Evolutionary conservation across 1,139 yeast genomes (phyloP).

Genomic region (Arxiozyma bovina): DNA sequence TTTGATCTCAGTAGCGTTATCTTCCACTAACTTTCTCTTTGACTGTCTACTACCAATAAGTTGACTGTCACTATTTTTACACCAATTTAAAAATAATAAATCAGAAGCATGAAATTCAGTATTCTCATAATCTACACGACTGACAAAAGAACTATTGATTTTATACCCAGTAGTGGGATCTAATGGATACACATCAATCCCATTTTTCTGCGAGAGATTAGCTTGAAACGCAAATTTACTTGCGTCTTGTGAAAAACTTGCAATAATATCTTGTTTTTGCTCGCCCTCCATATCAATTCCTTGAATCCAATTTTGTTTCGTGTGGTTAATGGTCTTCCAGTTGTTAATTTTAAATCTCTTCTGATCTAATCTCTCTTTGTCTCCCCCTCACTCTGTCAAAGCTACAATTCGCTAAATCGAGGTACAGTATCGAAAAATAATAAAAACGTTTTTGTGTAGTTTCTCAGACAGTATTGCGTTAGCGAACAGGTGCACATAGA

Average conservation of each 20-base stretch:
- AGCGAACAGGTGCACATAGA: too few relatives aligned
- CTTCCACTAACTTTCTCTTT: slow-evolving; percentile 17
- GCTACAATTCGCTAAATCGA: not conserved
- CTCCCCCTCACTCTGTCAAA: too few relatives aligned
- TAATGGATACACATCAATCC: slow-evolving; percentile 28
- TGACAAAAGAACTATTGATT: slow-evolving; percentile 27
- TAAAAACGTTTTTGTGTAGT: too few relatives aligned
- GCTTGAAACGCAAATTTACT: slow-evolving; percentile 29
- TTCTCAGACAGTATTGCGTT: not conserved
- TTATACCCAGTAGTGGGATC: slow-evolving; percentile 21
- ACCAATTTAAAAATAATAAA: slow-evolving; percentile 25
- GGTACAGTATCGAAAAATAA: not conserved
- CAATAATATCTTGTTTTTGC: slow-evolving; percentile 15
- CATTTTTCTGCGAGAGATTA: slow-evolving; percentile 23
- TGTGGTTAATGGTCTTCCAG: not conserved
- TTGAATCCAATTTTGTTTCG: slow-evolving; percentile 3
- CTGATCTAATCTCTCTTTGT: too few relatives aligned
- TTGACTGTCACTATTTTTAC: slow-evolving; percentile 8
- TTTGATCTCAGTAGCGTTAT: slow-evolving; percentile 8
- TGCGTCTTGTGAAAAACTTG: slow-evolving; percentile 27
- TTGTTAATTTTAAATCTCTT: too few relatives aligned
- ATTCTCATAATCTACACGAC: slow-evolving; percentile 26
- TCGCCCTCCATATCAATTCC: not conserved
- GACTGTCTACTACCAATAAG: slow-evolving; percentile 4
- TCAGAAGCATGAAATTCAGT: slow-evolving; percentile 25